A percentile compares a stretch with the other conserved stretches of the same genome.
phyloP scores from a whole-genome alignment of 495 filamentous ascomycete genomes.

The Sabuloglossum arenarium region DNA sequence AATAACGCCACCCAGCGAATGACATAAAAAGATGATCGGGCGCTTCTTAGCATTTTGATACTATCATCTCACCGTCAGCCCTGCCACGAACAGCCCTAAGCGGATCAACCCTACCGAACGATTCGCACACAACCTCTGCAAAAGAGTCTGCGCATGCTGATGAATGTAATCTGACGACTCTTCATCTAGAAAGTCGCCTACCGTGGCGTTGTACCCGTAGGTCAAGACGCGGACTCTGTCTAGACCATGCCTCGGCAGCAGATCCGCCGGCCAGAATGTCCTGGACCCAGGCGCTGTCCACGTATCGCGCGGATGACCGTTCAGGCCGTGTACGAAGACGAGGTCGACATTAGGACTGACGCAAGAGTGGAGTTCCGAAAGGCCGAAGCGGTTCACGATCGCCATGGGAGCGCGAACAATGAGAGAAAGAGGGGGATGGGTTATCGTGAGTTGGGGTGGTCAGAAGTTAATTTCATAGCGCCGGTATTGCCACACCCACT shows the following conservation, averaged over 20 bases:
- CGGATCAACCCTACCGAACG: slow-evolving; percentile 24
- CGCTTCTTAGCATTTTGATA: slow-evolving; percentile 31
- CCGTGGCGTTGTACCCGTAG: slow-evolving; percentile 72
- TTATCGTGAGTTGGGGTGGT: too few species aligned
- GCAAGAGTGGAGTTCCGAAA: background rate
- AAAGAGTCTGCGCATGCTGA: slow-evolving; percentile 62
- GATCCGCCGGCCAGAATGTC: slow-evolving; percentile 59
- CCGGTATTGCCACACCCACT: too few species aligned
- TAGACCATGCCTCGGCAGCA: slow-evolving; percentile 39
- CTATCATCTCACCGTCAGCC: slow-evolving; percentile 14
- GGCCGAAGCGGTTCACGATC: background rate
- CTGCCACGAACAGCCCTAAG: slow-evolving; percentile 22
- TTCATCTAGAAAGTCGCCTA: slow-evolving; percentile 28
- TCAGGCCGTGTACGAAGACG: slow-evolving; percentile 51
- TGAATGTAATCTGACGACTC: slow-evolving; percentile 53
- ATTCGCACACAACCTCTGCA: slow-evolving; percentile 37
- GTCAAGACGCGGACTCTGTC: slow-evolving; percentile 50
- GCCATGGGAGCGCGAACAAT: background rate
- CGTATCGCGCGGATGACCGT: slow-evolving; percentile 51
- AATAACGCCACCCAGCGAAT: slow-evolving; percentile 64
- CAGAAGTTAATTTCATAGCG: too few species aligned
- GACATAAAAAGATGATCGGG: slow-evolving; percentile 76
- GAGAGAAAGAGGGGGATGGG: too few species aligned
- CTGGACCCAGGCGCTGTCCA: slow-evolving; percentile 38
- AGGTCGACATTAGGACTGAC: slow-evolving; percentile 8